Percentiles rank a stretch among this genome's conserved stretches.
Conservation (phyloP, 2,329 filamentous ascomycete genomes). For the Juglanconis oblonga region DNA sequence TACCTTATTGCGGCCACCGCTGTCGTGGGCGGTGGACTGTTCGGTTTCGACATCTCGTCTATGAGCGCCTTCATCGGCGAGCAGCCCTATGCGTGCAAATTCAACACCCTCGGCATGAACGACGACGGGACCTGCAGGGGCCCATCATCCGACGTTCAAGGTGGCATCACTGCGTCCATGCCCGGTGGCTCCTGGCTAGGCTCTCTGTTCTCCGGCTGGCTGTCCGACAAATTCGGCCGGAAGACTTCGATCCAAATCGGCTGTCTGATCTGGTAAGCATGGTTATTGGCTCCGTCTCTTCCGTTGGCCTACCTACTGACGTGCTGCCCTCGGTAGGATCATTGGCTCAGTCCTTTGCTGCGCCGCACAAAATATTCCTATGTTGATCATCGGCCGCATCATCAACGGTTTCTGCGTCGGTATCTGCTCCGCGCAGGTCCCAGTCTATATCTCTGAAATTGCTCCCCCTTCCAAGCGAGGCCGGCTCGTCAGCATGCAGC, state of each 20-base stretch:
- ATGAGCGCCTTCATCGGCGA: conserved; percentile 43
- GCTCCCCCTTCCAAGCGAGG: conserved; percentile 46
- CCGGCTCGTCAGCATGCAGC: conserved; percentile 41
- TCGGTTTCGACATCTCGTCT: conserved; percentile 29
- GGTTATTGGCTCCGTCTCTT: no score
- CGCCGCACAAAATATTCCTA: conserved; percentile 45
- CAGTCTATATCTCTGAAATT: conserved; percentile 67
- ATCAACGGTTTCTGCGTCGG: conserved; percentile 71
- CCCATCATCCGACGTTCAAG: conserved; percentile 48
- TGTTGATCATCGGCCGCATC: conserved; percentile 66
- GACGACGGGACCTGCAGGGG: conserved; percentile 45
- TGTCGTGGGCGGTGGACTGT: conserved; percentile 32
- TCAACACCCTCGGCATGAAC: conserved; percentile 36
- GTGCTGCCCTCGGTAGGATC: conserved; percentile 32
- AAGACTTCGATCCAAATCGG: conserved; percentile 51
- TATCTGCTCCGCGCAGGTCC: conserved; percentile 70
- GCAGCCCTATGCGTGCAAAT: conserved; percentile 39
- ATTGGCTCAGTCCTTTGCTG: conserved; percentile 45
- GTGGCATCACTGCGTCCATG: conserved; percentile 69
- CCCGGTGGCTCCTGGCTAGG: conserved; percentile 68
- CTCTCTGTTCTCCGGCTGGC: conserved; percentile 55
- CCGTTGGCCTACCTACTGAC: neutral
- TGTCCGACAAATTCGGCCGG: conserved; percentile 52
- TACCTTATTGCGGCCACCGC: conserved; percentile 42
- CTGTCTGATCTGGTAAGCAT: conserved; percentile 46